These are phyloP conservation scores for Yarrowia porcina DNA, from an alignment of 805 yeast genomes.

Conservation along the genomic window DNA sequence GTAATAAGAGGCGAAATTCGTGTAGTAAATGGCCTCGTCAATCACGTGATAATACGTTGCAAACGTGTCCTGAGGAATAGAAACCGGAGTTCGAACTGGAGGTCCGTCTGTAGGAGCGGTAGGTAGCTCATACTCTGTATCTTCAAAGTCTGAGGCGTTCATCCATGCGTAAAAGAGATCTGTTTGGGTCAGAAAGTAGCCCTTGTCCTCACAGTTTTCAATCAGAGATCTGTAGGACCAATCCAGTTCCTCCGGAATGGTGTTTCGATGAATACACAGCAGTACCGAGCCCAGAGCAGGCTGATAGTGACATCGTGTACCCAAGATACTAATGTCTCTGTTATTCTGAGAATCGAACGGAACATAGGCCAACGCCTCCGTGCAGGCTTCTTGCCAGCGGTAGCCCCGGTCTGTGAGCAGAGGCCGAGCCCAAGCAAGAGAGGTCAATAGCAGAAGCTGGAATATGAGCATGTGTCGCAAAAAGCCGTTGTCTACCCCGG, in stretches of 20 bases:
- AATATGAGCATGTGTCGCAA: not conserved
- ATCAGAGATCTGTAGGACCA: conserved; percentile 8
- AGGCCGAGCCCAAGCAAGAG: not conserved
- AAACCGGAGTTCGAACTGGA: not conserved
- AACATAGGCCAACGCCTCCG: conserved; percentile 12
- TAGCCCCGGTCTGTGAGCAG: conserved; percentile 9
- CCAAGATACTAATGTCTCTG: not conserved
- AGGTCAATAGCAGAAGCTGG: not conserved
- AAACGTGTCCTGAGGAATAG: not conserved
- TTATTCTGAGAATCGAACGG: not conserved
- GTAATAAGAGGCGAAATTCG: conserved; percentile 12
- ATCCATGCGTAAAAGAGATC: conserved; percentile 1
- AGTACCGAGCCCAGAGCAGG: conserved; percentile 6
- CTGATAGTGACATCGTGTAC: conserved; percentile 1
- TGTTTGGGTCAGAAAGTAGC: not conserved
- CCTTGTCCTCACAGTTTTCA: not conserved
- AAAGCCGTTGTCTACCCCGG: too few species aligned
- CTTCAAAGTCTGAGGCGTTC: not conserved
- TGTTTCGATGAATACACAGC: conserved; percentile 2
- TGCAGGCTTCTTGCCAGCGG: conserved; percentile 19
- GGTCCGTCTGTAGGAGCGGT: not conserved
- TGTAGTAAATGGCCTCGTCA: conserved; percentile 20
- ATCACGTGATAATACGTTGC: not conserved
- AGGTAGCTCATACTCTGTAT: not conserved
- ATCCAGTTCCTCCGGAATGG: not conserved